Evolutionary conservation across 257 asterid genomes (phyloP).

Genomic region (Handroanthus guayacan): DNA sequence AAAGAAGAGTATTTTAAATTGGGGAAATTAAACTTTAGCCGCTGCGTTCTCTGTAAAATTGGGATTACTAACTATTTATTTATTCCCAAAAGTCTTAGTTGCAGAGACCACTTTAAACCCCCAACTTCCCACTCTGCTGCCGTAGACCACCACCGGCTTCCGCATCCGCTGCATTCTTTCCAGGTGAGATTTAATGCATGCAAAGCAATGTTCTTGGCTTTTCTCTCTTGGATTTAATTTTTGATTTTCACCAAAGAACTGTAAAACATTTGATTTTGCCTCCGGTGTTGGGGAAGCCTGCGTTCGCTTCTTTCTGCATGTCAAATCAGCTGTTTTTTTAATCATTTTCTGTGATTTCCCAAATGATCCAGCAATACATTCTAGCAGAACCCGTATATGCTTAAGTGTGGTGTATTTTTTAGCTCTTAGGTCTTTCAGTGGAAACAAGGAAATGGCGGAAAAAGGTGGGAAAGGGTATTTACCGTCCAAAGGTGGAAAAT

Average conservation of each 20-base stretch:
- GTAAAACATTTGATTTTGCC: conserved; percentile 4
- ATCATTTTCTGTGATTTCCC: not conserved
- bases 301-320: conserved; percentile 32
- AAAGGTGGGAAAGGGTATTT: conserved; percentile 51
- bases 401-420: conserved; percentile 4
- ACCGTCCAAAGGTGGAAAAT: conserved; percentile 49
- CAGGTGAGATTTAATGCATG: conserved; percentile 40
- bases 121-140: conserved; percentile 35
- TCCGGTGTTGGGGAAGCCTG: conserved; percentile 18
- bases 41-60: conserved; percentile 21
- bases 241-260: conserved; percentile 19
- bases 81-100: conserved; percentile 18
- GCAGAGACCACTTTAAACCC: conserved; percentile 39
- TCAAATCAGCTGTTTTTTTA: not conserved
- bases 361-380: conserved; percentile 4
- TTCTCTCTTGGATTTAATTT: conserved; percentile 19
- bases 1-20: conserved; percentile 3
- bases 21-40: conserved; percentile 26
- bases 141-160: conserved; percentile 37
- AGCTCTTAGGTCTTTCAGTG: conserved; percentile 27
- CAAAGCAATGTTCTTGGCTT: conserved; percentile 6
- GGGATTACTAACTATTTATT: not conserved
- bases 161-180: conserved; percentile 14
- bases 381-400: not conserved
- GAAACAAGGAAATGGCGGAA: conserved; percentile 43